Conservation (phyloP, 179 eudicot species). For the Beta macrorhiza region DNA sequence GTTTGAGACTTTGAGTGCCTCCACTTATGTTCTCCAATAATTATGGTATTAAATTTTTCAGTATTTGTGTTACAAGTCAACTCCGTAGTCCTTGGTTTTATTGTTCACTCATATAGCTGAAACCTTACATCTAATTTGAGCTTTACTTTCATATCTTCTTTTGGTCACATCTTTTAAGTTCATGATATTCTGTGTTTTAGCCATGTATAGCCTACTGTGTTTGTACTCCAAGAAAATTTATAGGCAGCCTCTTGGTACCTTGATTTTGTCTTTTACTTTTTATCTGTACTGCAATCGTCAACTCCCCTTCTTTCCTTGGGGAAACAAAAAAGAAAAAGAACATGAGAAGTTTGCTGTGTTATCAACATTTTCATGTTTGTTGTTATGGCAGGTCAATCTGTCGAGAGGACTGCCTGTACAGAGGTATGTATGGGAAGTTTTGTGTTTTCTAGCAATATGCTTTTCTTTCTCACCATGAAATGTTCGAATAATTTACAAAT, state of each 20-base stretch:
- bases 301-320: not conserved
- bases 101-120: not conserved
- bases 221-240: too few species aligned
- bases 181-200: not conserved
- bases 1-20: not conserved
- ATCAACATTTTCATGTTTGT: constrained; percentile 25
- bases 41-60: not conserved
- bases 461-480: not conserved
- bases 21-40: not conserved
- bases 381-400: constrained; percentile 55
- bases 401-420: constrained; percentile 35
- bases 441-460: not conserved
- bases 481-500: not conserved
- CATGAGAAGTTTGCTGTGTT: constrained; percentile 11
- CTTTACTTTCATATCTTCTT: not conserved
- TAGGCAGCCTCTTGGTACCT: not conserved
- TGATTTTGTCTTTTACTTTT: not conserved
- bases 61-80: not conserved
- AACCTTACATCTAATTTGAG: not conserved
- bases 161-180: not conserved
- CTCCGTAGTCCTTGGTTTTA: not conserved
- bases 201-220: not conserved
- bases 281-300: not conserved
- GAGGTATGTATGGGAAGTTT: constrained; percentile 43
- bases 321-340: too few species aligned